phyloP scores from a whole-genome alignment of 306 rosid species.

The Pyrus bretschneideri region DNA sequence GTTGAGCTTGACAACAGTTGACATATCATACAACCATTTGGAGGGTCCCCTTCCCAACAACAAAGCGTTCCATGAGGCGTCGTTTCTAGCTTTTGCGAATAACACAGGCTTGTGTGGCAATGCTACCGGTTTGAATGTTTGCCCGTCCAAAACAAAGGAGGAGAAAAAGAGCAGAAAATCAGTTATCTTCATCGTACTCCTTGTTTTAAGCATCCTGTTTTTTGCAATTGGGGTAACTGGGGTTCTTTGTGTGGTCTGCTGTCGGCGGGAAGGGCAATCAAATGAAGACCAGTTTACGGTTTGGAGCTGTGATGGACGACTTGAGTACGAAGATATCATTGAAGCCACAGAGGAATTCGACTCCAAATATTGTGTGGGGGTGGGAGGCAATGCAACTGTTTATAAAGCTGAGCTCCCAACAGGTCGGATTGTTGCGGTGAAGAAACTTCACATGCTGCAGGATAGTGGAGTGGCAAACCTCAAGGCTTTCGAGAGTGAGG shows the following conservation, averaged over 20 bases:
- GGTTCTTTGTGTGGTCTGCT: background rate
- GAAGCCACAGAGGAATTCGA: conserved; percentile 16
- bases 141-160: background rate
- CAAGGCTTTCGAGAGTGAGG: conserved; percentile 16
- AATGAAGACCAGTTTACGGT: conserved; percentile 1
- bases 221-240: background rate
- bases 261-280: background rate
- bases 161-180: background rate
- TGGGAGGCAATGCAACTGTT: conserved; percentile 15
- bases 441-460: conserved; percentile 9
- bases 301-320: conserved; percentile 17
- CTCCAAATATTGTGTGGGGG: conserved; percentile 14
- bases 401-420: conserved; percentile 17
- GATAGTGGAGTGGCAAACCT: background rate
- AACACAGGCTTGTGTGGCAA: conserved; percentile 16
- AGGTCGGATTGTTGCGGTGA: conserved; percentile 15
- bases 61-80: conserved; percentile 10
- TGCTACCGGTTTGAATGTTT: background rate
- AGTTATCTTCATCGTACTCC: background rate
- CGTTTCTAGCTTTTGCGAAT: background rate
- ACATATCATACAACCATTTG: conserved; percentile 26
- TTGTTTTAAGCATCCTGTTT: background rate
- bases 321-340: conserved; percentile 6
- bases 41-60: conserved; percentile 23
- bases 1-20: conserved; percentile 22